Conservation (phyloP, 2,329 filamentous ascomycete genomes). For the Colletotrichum chrysophilum region DNA sequence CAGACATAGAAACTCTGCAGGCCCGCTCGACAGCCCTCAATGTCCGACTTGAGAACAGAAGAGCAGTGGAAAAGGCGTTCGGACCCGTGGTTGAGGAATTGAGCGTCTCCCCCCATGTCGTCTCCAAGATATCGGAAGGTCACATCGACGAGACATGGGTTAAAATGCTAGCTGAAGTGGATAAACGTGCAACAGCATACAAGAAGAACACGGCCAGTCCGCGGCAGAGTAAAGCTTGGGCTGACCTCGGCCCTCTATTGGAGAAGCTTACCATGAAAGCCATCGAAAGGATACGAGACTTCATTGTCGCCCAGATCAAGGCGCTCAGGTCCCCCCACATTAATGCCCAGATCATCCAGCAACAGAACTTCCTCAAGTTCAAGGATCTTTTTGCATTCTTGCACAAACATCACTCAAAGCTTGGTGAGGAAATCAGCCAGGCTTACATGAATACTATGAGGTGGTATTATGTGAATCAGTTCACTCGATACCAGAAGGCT, state of each 20-base stretch:
- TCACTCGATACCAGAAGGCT: slow-evolving; percentile 83
- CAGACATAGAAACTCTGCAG: slow-evolving; percentile 94
- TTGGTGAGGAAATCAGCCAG: slow-evolving; percentile 88
- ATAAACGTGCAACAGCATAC: slow-evolving; percentile 75
- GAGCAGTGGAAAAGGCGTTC: slow-evolving; percentile 85
- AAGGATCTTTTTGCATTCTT: slow-evolving; percentile 90
- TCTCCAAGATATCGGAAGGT: slow-evolving; percentile 86
- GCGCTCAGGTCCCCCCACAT: slow-evolving; percentile 92
- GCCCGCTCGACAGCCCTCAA: slow-evolving; percentile 84
- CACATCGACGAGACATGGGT: slow-evolving; percentile 91
- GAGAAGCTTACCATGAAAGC: slow-evolving; percentile 85
- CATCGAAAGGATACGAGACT: slow-evolving; percentile 89
- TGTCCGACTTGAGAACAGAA: slow-evolving; percentile 85
- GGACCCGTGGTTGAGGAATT: slow-evolving; percentile 92
- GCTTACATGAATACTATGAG: slow-evolving; percentile 99
- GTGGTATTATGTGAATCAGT: slow-evolving; percentile 96
- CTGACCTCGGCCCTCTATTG: slow-evolving; percentile 84
- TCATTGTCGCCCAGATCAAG: slow-evolving; percentile 93
- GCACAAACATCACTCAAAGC: slow-evolving; percentile 77
- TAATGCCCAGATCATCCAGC: slow-evolving; percentile 96
- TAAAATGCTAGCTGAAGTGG: slow-evolving; percentile 81
- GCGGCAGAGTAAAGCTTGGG: slow-evolving; percentile 73
- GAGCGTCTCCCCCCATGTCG: slow-evolving; percentile 82
- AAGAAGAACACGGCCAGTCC: slow-evolving; percentile 69
- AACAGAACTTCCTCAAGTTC: slow-evolving; percentile 87